A percentile compares a stretch with the other conserved stretches of the same genome.
phyloP scores from a whole-genome alignment of 2,329 filamentous ascomycete genomes.

The Fusarium mundagurra region DNA sequence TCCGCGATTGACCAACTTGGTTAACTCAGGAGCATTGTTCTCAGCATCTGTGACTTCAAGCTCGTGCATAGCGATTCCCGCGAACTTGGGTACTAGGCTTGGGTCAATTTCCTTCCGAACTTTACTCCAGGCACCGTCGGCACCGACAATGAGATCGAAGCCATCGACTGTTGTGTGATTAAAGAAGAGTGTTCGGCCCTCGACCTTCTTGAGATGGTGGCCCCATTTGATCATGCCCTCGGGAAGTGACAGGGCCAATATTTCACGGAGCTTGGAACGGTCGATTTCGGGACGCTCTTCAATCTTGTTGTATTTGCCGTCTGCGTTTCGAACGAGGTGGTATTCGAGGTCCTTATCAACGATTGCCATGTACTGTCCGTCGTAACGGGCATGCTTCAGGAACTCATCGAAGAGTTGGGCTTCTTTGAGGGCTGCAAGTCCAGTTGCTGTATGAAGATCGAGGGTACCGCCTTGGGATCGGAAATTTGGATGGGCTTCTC shows the following conservation, averaged over 20 bases:
- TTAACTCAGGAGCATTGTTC: conserved; percentile 54
- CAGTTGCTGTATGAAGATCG: conserved; percentile 62
- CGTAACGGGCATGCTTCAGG: conserved; percentile 59
- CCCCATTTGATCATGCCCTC: conserved; percentile 58
- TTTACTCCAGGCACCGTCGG: conserved; percentile 52
- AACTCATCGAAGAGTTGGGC: conserved; percentile 62
- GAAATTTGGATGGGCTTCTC: conserved; percentile 55
- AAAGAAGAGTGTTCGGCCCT: conserved; percentile 51
- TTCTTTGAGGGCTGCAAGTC: conserved; percentile 61
- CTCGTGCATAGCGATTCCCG: conserved; percentile 56
- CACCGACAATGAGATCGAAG: conserved; percentile 53
- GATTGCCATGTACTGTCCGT: conserved; percentile 61
- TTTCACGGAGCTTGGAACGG: conserved; percentile 54
- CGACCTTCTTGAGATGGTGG: conserved; percentile 53
- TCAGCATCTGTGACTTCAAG: conserved; percentile 55
- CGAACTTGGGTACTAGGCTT: conserved; percentile 55
- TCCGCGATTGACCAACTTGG: conserved; percentile 58
- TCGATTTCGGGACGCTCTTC: conserved; percentile 64
- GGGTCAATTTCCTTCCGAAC: conserved; percentile 47
- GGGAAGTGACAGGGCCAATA: conserved; percentile 58
- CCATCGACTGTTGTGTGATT: conserved; percentile 46
- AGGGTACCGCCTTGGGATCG: conserved; percentile 63
- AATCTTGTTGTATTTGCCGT: conserved; percentile 33
- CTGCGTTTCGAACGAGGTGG: conserved; percentile 44
- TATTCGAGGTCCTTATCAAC: conserved; percentile 54